A percentile compares a stretch with the other conserved stretches of the same genome.
Evolutionary conservation across 2,329 filamentous ascomycete genomes (phyloP).

Genomic region (Pseudogymnoascus sp.): DNA sequence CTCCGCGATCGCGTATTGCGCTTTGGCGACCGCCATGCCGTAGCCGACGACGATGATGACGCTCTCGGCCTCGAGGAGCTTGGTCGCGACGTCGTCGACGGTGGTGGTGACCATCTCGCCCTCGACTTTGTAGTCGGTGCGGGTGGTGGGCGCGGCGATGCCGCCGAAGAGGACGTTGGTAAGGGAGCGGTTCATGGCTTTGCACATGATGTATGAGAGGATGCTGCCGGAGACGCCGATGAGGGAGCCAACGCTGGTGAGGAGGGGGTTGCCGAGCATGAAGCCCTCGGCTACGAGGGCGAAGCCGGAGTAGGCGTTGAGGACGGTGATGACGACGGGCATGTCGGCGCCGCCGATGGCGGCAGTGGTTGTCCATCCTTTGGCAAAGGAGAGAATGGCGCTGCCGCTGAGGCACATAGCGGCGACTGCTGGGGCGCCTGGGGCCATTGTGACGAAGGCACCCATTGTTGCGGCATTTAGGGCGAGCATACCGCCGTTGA

Average conservation of each 20-base stretch:
- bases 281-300: slow-evolving; percentile 84
- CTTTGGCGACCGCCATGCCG: slow-evolving; percentile 90
- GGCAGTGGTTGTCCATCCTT: slow-evolving; percentile 80
- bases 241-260: slow-evolving; percentile 77
- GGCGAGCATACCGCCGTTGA: slow-evolving; percentile 68
- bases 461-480: slow-evolving; percentile 77
- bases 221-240: slow-evolving; percentile 87
- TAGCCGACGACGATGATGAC: slow-evolving; percentile 85
- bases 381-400: slow-evolving; percentile 68
- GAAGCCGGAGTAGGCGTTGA: slow-evolving; percentile 88
- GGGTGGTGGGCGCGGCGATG: slow-evolving; percentile 53
- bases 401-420: slow-evolving; percentile 71
- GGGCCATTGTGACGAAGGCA: slow-evolving; percentile 72
- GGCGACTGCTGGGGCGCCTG: slow-evolving; percentile 69
- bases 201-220: slow-evolving; percentile 77
- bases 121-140: slow-evolving; percentile 65
- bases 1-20: slow-evolving; percentile 81
- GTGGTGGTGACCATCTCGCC: slow-evolving; percentile 70
- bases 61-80: slow-evolving; percentile 65
- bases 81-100: slow-evolving; percentile 72
- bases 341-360: slow-evolving; percentile 91
- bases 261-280: slow-evolving; percentile 79
- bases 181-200: slow-evolving; percentile 87
- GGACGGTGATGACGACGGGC: slow-evolving; percentile 82
- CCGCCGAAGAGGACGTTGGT: slow-evolving; percentile 85